phyloP scores from a whole-genome alignment of 2,329 filamentous ascomycete genomes.

The Talaromyces sp. region DNA sequence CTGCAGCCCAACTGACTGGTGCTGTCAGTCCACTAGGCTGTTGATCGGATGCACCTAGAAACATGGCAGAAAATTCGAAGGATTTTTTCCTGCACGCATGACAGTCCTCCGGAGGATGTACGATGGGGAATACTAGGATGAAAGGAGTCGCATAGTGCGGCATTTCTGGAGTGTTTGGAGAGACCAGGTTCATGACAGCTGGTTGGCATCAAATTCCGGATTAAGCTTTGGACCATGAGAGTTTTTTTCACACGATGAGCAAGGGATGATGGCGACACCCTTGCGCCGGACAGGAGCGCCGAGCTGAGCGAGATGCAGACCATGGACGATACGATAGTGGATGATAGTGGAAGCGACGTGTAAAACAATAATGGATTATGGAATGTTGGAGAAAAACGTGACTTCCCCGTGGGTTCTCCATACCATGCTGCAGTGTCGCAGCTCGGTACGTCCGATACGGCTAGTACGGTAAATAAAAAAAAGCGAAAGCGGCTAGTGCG shows the following conservation, averaged over 20 bases:
- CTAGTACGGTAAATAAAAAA: neutral
- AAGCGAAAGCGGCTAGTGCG: neutral
- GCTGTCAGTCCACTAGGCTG: neutral
- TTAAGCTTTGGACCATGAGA: conserved; percentile 9
- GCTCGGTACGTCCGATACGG: neutral
- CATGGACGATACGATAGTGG: too few relatives aligned
- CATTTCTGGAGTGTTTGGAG: neutral
- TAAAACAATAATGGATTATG: neutral
- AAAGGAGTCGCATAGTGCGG: neutral
- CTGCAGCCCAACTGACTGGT: neutral
- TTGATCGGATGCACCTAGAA: neutral
- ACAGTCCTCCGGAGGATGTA: neutral
- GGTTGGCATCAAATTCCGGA: conserved; percentile 1
- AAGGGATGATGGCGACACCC: neutral
- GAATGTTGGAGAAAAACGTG: neutral
- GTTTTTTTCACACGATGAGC: neutral
- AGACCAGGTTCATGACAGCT: neutral
- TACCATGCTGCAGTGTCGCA: neutral
- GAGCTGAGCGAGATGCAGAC: neutral
- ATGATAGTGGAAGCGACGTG: too few relatives aligned
- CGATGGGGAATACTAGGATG: neutral
- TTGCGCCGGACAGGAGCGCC: neutral
- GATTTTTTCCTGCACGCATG: neutral
- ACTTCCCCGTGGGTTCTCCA: conserved; percentile 1
- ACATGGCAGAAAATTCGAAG: neutral